A percentile compares a stretch with the other conserved stretches of the same genome.
phyloP scores from a whole-genome alignment of 768 basidiomycete genomes.

The Tubosaeta sp. region DNA sequence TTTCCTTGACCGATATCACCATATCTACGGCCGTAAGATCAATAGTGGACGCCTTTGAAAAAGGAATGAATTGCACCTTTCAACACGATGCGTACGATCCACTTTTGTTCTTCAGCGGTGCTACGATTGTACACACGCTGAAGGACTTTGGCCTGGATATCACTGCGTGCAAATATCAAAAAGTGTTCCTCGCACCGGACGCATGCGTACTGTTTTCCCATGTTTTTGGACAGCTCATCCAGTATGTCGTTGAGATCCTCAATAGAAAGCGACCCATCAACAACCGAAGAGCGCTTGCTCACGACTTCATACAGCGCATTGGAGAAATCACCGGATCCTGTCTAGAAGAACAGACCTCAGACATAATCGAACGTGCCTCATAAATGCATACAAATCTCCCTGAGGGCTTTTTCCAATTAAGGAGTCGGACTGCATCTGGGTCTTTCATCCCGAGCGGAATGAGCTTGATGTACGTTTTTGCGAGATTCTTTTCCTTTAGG shows the following conservation, averaged over 20 bases:
- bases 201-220: slow-evolving; percentile 65
- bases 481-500: slow-evolving; percentile 90
- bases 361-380: not conserved
- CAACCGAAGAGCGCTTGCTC: slow-evolving; percentile 74
- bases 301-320: slow-evolving; percentile 85
- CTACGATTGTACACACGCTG: slow-evolving; percentile 72
- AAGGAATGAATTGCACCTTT: slow-evolving; percentile 56
- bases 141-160: slow-evolving; percentile 69
- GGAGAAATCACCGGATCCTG: slow-evolving; percentile 82
- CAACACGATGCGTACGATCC: slow-evolving; percentile 94
- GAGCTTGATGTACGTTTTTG: slow-evolving; percentile 87
- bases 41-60: not conserved
- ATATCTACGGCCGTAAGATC: slow-evolving; percentile 53
- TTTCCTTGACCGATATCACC: slow-evolving; percentile 90
- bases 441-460: slow-evolving; percentile 80
- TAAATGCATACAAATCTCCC: slow-evolving; percentile 53
- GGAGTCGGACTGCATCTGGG: slow-evolving; percentile 73
- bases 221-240: slow-evolving; percentile 68
- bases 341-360: slow-evolving; percentile 36
- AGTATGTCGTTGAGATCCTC: slow-evolving; percentile 79
- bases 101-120: slow-evolving; percentile 86
- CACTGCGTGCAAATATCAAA: slow-evolving; percentile 42
- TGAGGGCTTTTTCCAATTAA: slow-evolving; percentile 88
- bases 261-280: slow-evolving; percentile 71
- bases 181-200: not conserved